phyloP scores from a whole-genome alignment of 108 stramenopile species.

The Skeletonema grethae region DNA sequence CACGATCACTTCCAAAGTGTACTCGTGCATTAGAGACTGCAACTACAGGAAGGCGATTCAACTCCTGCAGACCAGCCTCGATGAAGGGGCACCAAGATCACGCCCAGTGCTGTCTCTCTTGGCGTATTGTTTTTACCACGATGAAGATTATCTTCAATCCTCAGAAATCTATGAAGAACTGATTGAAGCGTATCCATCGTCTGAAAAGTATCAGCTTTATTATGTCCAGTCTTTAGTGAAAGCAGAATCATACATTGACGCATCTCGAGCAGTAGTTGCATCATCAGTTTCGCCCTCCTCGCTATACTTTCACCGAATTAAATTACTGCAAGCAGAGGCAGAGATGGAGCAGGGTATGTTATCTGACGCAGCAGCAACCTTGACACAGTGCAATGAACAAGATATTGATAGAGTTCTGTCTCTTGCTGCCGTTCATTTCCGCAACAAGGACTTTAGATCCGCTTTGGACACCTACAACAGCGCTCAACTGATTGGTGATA shows the following conservation, averaged over 20 bases:
- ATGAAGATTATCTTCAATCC: conserved; percentile 56
- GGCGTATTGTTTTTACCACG: conserved; percentile 86
- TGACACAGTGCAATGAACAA: conserved; percentile 69
- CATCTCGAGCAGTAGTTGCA: conserved; percentile 43
- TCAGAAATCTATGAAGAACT: conserved; percentile 81
- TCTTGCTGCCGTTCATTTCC: conserved; percentile 73
- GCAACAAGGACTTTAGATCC: conserved; percentile 67
- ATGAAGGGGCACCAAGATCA: conserved; percentile 64
- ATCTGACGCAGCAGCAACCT: conserved; percentile 50
- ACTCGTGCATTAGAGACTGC: conserved; percentile 31
- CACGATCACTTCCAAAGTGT: conserved; percentile 39
- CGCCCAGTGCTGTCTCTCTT: conserved; percentile 79
- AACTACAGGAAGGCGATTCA: conserved; percentile 37
- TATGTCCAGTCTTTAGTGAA: conserved; percentile 86
- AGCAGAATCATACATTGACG: conserved; percentile 60
- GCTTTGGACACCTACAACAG: conserved; percentile 71
- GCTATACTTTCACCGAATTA: conserved; percentile 43
- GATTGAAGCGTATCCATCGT: conserved; percentile 65
- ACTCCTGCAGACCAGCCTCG: conserved; percentile 39
- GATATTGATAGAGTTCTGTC: conserved; percentile 80
- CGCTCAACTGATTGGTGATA: conserved; percentile 73
- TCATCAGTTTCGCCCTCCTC: conserved; percentile 23
- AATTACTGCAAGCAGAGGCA: conserved; percentile 67
- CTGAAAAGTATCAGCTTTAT: conserved; percentile 82
- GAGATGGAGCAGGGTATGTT: conserved; percentile 84